phyloP scores from a whole-genome alignment of 2,329 filamentous ascomycete species.

The Colletotrichum chlorophyti region DNA sequence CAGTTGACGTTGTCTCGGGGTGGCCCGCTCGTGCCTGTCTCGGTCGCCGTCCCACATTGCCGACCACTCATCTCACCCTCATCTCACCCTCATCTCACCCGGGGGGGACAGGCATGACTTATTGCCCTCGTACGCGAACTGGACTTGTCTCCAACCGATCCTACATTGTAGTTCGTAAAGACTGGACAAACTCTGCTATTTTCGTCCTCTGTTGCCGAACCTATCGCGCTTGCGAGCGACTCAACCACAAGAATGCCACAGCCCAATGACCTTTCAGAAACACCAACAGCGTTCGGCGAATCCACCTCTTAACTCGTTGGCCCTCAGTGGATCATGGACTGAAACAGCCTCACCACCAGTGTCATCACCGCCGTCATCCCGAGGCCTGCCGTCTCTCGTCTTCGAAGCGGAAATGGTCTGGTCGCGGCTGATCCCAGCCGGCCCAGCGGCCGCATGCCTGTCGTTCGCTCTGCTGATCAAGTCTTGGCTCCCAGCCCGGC shows the following conservation, averaged over 20 bases:
- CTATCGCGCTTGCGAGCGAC: too few relatives aligned
- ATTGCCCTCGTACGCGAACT: not conserved
- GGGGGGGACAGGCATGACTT: too few relatives aligned
- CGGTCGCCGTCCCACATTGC: too few relatives aligned
- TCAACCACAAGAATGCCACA: too few relatives aligned
- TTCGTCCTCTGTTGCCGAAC: too few relatives aligned
- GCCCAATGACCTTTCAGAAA: too few relatives aligned
- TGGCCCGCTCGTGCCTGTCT: not conserved
- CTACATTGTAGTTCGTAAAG: too few relatives aligned
- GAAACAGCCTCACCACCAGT: conserved; percentile 15
- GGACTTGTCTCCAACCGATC: too few relatives aligned
- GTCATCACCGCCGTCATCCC: not conserved
- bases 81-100: too few relatives aligned
- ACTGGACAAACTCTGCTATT: too few relatives aligned
- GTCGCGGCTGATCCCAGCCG: not conserved
- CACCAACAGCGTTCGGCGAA: too few relatives aligned
- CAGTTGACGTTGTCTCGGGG: too few relatives aligned
- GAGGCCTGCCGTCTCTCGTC: not conserved
- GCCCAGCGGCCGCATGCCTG: conserved; percentile 2
- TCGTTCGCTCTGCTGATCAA: not conserved
- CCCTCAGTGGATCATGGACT: not conserved
- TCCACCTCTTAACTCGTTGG: not conserved
- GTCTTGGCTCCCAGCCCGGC: not conserved
- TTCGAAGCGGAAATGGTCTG: not conserved
- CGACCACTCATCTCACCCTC: not conserved